A percentile compares a stretch with the other conserved stretches of the same genome.
Evolutionary conservation across 371 early-diverging fungal genomes (phyloP).

Genomic region (Actinomucor elegans): DNA sequence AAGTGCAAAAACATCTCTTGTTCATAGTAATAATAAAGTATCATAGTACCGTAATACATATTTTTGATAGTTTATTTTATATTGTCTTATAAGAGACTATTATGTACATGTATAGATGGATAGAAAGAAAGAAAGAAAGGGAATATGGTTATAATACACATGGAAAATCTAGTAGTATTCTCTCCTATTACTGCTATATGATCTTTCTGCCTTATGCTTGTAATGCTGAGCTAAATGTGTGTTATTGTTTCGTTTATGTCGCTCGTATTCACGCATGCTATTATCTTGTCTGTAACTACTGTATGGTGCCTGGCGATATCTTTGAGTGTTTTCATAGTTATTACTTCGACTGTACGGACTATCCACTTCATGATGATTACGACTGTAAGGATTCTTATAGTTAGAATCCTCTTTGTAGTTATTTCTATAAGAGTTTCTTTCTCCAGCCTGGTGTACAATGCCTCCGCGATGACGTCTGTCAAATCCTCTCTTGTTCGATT

Average conservation of each 20-base stretch:
- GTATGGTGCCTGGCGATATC: neutral
- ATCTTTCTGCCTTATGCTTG: conserved; percentile 10
- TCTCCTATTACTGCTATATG: no score
- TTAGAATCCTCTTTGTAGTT: neutral
- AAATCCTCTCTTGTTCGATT: neutral
- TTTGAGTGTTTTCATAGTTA: neutral
- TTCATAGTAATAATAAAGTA: neutral
- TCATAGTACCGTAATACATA: no score
- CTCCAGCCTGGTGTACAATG: neutral
- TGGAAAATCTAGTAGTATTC: no score
- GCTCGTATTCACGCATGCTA: neutral
- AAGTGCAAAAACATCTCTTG: no score
- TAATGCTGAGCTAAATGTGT: conserved; percentile 12
- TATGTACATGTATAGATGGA: no score
- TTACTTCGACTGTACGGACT: neutral
- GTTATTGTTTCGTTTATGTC: conserved; percentile 8
- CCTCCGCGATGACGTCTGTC: neutral
- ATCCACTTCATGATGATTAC: no score
- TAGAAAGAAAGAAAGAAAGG: no score
- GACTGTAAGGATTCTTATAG: neutral
- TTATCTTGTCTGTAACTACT: neutral
- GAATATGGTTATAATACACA: no score
- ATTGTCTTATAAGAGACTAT: no score
- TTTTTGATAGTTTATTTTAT: no score
- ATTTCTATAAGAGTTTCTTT: neutral